Conservation (phyloP, 106 monocot species). For the Iris macrosiphon region DNA sequence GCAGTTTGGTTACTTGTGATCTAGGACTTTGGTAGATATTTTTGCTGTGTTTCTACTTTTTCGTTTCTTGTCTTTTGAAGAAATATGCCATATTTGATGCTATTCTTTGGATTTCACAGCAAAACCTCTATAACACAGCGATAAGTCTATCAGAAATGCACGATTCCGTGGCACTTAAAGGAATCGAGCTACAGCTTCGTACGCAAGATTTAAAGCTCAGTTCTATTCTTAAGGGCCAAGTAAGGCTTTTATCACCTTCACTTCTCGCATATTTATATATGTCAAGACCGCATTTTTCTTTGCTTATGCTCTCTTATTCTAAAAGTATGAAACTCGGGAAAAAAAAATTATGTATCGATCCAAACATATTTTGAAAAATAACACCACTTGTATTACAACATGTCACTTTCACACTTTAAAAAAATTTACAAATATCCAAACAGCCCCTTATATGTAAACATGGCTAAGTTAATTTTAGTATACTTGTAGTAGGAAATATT, state of each 20-base stretch:
- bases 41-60: not conserved
- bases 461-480: no score
- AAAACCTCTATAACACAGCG: conserved; percentile 56
- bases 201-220: conserved; percentile 53
- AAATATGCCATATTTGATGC: not conserved
- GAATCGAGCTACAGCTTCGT: conserved; percentile 43
- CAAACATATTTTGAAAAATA: not conserved
- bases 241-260: conserved; percentile 18
- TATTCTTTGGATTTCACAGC: conserved; percentile 29
- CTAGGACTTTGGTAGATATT: not conserved
- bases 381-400: not conserved
- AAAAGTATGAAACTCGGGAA: no score
- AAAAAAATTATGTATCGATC: no score
- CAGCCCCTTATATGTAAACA: no score
- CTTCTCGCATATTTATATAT: not conserved
- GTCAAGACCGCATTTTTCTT: not conserved
- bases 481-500: no score
- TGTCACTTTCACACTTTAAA: not conserved
- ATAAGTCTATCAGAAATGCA: conserved; percentile 39
- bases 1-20: not conserved
- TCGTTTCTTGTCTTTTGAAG: not conserved
- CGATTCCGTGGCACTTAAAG: conserved; percentile 44
- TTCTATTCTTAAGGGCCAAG: conserved; percentile 67
- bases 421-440: not conserved
- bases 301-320: not conserved